Evolutionary conservation across 306 rosid genomes (phyloP), one percentile per base, ranked within the genome.

Genomic region (Citrullus colocynthis): DNA sequence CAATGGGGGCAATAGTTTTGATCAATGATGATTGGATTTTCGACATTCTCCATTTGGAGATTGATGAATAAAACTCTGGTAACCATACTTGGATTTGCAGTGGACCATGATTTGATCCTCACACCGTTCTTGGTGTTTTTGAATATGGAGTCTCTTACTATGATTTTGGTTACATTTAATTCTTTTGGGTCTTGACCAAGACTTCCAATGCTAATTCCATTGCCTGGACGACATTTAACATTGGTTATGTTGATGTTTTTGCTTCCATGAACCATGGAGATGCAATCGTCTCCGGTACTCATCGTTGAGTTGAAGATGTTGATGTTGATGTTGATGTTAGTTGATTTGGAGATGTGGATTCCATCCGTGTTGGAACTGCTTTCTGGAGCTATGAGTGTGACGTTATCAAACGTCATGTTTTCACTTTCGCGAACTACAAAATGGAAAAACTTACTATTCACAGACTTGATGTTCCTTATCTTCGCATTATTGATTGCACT

Each of bases 1-100:
- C 65, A n/a, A 10, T 49, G 3, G 3, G 83, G 81, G 75, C 89
- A 86, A 52, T 86, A 86, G 8, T 57, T 80, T 28, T 86, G 85
- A 41, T 86, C 89, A 15, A 86, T 83, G 75, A 86, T 37, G 54
- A 86, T 81, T 16, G 86, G 86, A 81, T 44, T 76, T 83, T 18
- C 2, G 36, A 83, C 89, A 55, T 71, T 17, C 0, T 52, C 15
- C 80, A 86, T 44, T 4, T 1, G 0, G 42, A 83, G 70, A 24
- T 83, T 3, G 9, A 75, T 49, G 44, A 78, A 83, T 4, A 59
- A 55, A 18, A 86, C 6, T 15, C 79, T 57, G 12, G 72, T 69
- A 41, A 81, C 86, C 18, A 0, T 36, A 61, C 80, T 41, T 18
- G 83, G 41, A 42, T n/a, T 4, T 1, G 82, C 41, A 21, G 63